Conservation (phyloP, 345 rosid genomes). For the Camelina hispida region DNA sequence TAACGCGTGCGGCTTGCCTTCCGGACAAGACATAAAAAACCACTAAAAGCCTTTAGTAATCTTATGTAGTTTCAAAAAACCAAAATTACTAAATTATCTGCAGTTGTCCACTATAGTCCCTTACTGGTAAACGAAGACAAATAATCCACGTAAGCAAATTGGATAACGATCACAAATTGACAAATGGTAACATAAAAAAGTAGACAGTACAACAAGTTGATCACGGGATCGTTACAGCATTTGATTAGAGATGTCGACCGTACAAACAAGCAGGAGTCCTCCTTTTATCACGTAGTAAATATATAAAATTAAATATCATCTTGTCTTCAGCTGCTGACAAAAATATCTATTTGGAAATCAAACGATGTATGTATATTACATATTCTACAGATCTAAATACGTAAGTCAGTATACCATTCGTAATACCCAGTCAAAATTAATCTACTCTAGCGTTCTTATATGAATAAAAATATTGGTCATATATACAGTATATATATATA, state of each 20-base stretch:
- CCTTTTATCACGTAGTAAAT: neutral
- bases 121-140: neutral
- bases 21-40: neutral
- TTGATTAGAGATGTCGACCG: conserved; percentile 16
- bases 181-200: too few species aligned
- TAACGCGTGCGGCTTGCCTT: neutral
- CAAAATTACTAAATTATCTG: neutral
- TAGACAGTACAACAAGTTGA: neutral
- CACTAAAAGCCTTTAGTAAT: neutral
- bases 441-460: neutral
- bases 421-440: neutral
- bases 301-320: neutral
- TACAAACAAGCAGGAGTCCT: neutral
- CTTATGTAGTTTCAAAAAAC: neutral
- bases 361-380: neutral
- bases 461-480: neutral
- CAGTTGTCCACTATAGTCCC: neutral
- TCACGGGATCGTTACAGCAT: conserved; percentile 17
- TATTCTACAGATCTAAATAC: neutral
- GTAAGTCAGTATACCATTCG: neutral
- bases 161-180: conserved; percentile 17
- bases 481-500: too few species aligned
- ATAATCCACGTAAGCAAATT: conserved; percentile 17
- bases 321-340: too few species aligned
- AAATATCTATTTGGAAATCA: neutral